Percentiles rank a stretch among this genome's conserved stretches.
These are phyloP conservation scores for Aspergillus affinis DNA, from an alignment of 495 filamentous ascomycete genomes.

Conservation along the genomic window DNA sequence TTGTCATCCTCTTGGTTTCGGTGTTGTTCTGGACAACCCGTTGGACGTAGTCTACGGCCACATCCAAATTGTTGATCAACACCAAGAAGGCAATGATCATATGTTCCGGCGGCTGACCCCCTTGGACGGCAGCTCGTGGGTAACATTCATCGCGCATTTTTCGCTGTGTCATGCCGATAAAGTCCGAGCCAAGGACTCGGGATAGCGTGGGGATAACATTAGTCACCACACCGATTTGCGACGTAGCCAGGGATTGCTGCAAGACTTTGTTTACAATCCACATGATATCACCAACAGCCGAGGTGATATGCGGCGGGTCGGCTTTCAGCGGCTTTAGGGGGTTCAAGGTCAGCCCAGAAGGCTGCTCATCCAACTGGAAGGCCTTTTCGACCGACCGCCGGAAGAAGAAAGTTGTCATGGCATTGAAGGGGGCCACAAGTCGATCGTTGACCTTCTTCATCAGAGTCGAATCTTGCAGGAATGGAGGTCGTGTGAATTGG, in stretches of 20 bases:
- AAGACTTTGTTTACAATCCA: constrained; percentile 95
- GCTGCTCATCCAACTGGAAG: constrained; percentile 97
- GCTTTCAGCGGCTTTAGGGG: constrained; percentile 61
- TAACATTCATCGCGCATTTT: constrained; percentile 97
- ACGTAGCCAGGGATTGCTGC: constrained; percentile 80
- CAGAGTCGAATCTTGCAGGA: constrained; percentile 73
- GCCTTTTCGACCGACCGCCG: constrained; percentile 93
- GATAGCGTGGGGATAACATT: constrained; percentile 78
- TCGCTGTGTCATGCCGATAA: constrained; percentile 93
- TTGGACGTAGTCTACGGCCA: constrained; percentile 81
- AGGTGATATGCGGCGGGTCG: constrained; percentile 88
- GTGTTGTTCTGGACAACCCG: constrained; percentile 76
- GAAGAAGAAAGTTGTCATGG: constrained; percentile 93
- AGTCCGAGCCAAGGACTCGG: constrained; percentile 86
- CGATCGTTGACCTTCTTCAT: constrained; percentile 70
- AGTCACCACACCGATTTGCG: constrained; percentile 70
- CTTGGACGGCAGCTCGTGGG: constrained; percentile 71
- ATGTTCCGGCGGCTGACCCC: constrained; percentile 78
- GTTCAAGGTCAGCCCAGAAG: constrained; percentile 73
- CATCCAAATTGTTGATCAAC: constrained; percentile 91
- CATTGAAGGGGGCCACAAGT: constrained; percentile 75
- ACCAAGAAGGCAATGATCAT: constrained; percentile 83
- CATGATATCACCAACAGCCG: constrained; percentile 97
- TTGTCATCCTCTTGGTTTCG: constrained; percentile 35
- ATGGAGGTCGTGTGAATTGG: constrained; percentile 55